Evolutionary conservation across 2,329 filamentous ascomycete genomes (phyloP).

Genomic region (Rhynchosporium secalis): DNA sequence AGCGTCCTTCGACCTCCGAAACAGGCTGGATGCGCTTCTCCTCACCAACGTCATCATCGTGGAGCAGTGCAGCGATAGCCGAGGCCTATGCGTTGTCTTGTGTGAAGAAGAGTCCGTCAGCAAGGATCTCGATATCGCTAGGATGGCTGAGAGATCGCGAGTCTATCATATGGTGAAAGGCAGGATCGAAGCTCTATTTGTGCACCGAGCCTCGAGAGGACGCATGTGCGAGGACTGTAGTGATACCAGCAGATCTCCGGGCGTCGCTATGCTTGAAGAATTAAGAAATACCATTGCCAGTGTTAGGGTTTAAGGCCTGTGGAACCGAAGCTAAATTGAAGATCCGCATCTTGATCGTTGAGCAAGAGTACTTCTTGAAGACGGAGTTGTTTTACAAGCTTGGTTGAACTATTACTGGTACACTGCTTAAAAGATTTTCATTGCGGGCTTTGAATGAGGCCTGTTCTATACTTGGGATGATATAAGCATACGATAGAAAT

Average conservation of each 20-base stretch:
- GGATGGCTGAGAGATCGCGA: slow-evolving; percentile 46
- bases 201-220: slow-evolving; percentile 47
- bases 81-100: slow-evolving; percentile 38
- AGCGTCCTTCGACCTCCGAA: no score
- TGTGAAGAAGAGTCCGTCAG: slow-evolving; percentile 41
- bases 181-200: slow-evolving; percentile 42
- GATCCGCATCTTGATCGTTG: slow-evolving; percentile 17
- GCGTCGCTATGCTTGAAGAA: slow-evolving; percentile 18
- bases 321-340: slow-evolving; percentile 18
- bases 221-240: slow-evolving; percentile 44
- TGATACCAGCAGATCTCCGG: slow-evolving; percentile 56
- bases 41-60: no score
- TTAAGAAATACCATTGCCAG: neutral
- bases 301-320: slow-evolving; percentile 6
- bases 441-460: neutral
- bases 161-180: slow-evolving; percentile 6
- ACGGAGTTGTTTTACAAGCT: slow-evolving; percentile 18
- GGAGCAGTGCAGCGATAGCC: no score
- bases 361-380: slow-evolving; percentile 16
- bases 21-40: no score
- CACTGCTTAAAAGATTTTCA: neutral
- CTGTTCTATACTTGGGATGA: neutral
- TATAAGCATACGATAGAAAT: neutral
- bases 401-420: neutral
- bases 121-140: slow-evolving; percentile 44